These are phyloP conservation scores for Adansonia madagascariensis DNA, from an alignment of 441 rosid genomes.

Conservation along the genomic window DNA sequence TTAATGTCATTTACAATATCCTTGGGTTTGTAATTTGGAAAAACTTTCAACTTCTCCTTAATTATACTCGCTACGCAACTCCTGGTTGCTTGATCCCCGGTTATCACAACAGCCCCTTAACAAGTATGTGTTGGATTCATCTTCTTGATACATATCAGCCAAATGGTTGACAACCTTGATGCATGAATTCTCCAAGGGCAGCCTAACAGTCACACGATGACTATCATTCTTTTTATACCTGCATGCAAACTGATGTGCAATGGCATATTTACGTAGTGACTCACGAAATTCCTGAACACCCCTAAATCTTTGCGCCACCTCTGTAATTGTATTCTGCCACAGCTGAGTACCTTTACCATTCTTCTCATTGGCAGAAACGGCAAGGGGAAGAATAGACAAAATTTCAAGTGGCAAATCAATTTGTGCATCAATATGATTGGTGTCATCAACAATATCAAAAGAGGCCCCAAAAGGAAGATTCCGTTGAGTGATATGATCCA, in stretches of 20 bases:
- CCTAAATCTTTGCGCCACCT: constrained; percentile 86
- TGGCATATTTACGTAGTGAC: constrained; percentile 77
- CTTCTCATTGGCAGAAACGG: constrained; percentile 54
- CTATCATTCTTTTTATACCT: constrained; percentile 91
- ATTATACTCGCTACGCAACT: constrained; percentile 97
- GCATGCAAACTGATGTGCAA: constrained; percentile 89
- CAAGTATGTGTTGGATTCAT: constrained; percentile 89
- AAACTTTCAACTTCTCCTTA: constrained; percentile 81
- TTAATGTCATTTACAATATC: constrained; percentile 85
- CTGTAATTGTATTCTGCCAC: constrained; percentile 90
- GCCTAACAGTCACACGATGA: constrained; percentile 89
- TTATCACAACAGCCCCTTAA: constrained; percentile 70
- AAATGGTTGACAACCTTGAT: constrained; percentile 84
- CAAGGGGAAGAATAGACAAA: constrained; percentile 56
- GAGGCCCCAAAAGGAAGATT: constrained; percentile 45
- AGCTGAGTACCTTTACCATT: constrained; percentile 73
- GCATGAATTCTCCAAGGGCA: constrained; percentile 99
- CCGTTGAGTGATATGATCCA: constrained; percentile 55
- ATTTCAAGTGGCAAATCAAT: constrained; percentile 53
- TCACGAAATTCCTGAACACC: constrained; percentile 89
- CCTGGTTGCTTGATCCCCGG: constrained; percentile 86
- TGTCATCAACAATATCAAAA: constrained; percentile 53
- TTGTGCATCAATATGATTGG: constrained; percentile 45
- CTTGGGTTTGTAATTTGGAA: constrained; percentile 88
- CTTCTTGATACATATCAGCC: constrained; percentile 84